Evolutionary conservation across 768 basidiomycete species (phyloP), one percentile per base, ranked within the genome.

Genomic region (Nidularia pulvinata): DNA sequence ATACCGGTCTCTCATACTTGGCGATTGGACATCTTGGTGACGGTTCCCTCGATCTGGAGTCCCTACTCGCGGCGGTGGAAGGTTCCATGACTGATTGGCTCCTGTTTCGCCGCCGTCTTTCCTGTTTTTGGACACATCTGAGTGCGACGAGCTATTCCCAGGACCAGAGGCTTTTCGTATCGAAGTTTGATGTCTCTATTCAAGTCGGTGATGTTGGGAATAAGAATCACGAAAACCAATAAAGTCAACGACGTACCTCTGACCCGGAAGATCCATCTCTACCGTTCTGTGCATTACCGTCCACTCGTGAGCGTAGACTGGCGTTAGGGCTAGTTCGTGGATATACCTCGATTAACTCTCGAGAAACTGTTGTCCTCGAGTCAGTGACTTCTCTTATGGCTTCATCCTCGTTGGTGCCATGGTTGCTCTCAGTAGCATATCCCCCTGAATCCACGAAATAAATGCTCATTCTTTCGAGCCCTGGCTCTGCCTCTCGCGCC

Each of bases 381-480:
- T 30, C 25, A 30, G 25, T 30, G 25, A 30, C 25, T 30, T 30
- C 25, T 30, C 25, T 30, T 30, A 30, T 30, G 25, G 25, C 25
- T 30, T 30, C 25, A 30, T 30, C 25, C 25, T 1, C 25, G 25
- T 30, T 30, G 25, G 25, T 42, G 39, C 16, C 39, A 19, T 42
- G 39, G 13, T 11, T 42, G 11, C 16, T 19, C 13, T 61, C 67
- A 51, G 54, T 58, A 37, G 59, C 63, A 59, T 69, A 73, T 16
- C 73, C 72, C 22, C 67, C 67, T 4, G 71, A 62, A 48, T 66
- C 70, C 54, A 78, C 61, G 60, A 73, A 80, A 63, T 78, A 79
- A 33, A 82, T 69, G 51, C 78, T 79, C 67, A 78, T 71, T 39
- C 56, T 67, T 47, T 74, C 75, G 5, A 70, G 70, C 19, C 69